These are phyloP conservation scores for Conticribra weissflogii DNA, from an alignment of 108 stramenopile species.

Conservation along the genomic window DNA sequence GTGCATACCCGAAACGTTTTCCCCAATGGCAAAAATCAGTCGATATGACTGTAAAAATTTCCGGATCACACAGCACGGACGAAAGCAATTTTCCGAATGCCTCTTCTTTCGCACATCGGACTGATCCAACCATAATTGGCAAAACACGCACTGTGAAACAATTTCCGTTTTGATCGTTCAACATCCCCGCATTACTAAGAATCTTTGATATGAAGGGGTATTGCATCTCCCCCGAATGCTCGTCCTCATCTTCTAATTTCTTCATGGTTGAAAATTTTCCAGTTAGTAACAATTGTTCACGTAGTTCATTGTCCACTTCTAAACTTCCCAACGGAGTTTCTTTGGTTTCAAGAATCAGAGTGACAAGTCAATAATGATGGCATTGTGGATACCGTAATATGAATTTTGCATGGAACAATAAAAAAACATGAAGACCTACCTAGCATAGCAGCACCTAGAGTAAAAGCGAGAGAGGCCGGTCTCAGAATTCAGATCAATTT, in stretches of 20 bases:
- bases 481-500: no score
- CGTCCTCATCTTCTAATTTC: constrained; percentile 65
- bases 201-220: constrained; percentile 84
- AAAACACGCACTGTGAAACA: constrained; percentile 51
- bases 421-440: no score
- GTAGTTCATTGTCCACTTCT: constrained; percentile 59
- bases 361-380: no score
- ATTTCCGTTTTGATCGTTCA: constrained; percentile 9
- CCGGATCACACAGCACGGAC: constrained; percentile 54
- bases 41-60: constrained; percentile 69
- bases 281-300: constrained; percentile 60
- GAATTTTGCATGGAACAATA: no score
- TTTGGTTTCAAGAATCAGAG: neutral
- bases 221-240: constrained; percentile 91
- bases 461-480: neutral
- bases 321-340: constrained; percentile 82
- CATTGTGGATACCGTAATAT: no score
- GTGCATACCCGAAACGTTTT: constrained; percentile 41
- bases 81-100: constrained; percentile 63
- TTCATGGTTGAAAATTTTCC: constrained; percentile 64
- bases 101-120: constrained; percentile 50
- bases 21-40: constrained; percentile 86
- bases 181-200: constrained; percentile 30
- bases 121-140: constrained; percentile 84
- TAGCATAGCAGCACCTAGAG: neutral